Base-by-base conservation (phyloP, 2,329 filamentous ascomycete species). In the Zymoseptoria ardabiliae region DNA sequence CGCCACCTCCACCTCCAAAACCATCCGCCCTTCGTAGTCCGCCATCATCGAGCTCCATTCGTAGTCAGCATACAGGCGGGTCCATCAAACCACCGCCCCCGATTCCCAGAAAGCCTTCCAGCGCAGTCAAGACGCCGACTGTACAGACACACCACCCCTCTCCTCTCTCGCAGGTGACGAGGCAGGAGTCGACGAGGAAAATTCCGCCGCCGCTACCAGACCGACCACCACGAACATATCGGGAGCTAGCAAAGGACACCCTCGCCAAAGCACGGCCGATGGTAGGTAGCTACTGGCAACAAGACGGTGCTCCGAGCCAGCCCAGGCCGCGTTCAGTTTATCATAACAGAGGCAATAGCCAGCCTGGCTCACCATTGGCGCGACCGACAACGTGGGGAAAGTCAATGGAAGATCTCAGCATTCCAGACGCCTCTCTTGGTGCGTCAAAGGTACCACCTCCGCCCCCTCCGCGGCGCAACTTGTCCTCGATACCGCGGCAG, bases 11-110 rank as follows among this genome's bases (percentile, higher is more conserved):
- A 19, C 71, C 71, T 23, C 66, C 70, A 0, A 76, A 76, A 59
- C 73, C 73, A 20, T 56, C 69, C 7, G 68, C 70, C 9, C 65
- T 80, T 6, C 73, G 76, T 20, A 78, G 73, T 63, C 57, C 71
- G 2, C 76, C 77, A 7, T 70, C 69, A 53, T 55, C 59, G 51
- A 59, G 35, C 61, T 63, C 59, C n/a, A 56, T 62, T 25, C 64
- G 58, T 54, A 63, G 2, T 54, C 61, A 51, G 13, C 35, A 45
- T n/a, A 45, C 56, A 2, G 62, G 62, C 0, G 58, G 56, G 35
- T 53, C 57, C 9, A 56, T 55, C 54, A 71, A 70, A 51, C 61
- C 70, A 20, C 67, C 71, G 7, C 70, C 73, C 9, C 71, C 76
- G 10, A 71, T 68, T 35, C 72, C 73, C 19, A 64, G 70, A 19